Conservation (phyloP, 225 moss, liverwort and hornwort genomes). For the Anthoceros angustus region DNA sequence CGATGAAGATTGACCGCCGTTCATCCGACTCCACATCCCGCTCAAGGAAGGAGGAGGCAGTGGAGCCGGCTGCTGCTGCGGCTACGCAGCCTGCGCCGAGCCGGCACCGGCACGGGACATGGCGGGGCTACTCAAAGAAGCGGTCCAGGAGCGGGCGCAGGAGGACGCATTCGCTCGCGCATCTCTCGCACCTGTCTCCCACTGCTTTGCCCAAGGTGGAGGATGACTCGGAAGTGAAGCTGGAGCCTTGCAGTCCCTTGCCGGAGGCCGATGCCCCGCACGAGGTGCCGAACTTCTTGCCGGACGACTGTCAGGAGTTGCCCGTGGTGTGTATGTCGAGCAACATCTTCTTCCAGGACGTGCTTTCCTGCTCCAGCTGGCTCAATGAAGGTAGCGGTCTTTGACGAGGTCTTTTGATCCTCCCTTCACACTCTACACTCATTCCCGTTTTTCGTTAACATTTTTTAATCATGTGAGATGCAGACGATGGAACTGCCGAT, state of each 20-base stretch:
- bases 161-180: neutral
- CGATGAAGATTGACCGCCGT: constrained; percentile 24
- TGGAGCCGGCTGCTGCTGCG: constrained; percentile 12
- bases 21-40: neutral
- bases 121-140: neutral
- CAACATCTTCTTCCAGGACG: constrained; percentile 1
- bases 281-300: constrained; percentile 1
- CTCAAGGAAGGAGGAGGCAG: neutral
- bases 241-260: neutral
- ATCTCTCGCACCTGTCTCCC: constrained; percentile 5
- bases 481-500: constrained; percentile 15
- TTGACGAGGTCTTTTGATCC: neutral
- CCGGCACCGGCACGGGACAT: neutral
- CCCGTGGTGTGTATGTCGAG: neutral
- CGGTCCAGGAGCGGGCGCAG: constrained; percentile 3
- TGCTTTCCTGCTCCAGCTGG: neutral
- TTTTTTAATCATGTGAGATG: constrained; percentile 28
- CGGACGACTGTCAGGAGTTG: neutral
- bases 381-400: neutral
- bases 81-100: neutral
- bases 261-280: neutral
- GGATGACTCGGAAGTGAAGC: constrained; percentile 7
- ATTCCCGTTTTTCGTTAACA: neutral
- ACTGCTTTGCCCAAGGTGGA: constrained; percentile 15
- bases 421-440: neutral